phyloP scores from a whole-genome alignment of 1,139 yeast species.

The Pichia sp. region DNA sequence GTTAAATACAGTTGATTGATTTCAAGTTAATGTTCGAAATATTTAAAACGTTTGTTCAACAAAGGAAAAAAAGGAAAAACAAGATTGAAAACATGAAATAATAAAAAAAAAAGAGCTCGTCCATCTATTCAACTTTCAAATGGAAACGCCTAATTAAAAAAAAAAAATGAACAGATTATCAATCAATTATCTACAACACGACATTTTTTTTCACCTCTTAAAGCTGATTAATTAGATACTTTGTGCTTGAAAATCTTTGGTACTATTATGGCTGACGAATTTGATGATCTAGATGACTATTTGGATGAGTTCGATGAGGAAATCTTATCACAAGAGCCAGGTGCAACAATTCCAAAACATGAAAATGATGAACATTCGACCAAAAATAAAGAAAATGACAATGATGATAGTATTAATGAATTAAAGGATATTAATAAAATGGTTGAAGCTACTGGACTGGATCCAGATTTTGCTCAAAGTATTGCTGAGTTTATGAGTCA shows the following conservation, averaged over 20 bases:
- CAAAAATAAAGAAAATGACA: background rate
- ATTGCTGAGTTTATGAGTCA: constrained; percentile 47
- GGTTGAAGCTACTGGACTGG: constrained; percentile 50
- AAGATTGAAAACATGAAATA: too few relatives aligned
- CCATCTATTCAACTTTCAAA: too few relatives aligned
- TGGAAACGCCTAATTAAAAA: too few relatives aligned
- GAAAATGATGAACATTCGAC: background rate
- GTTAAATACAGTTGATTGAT: background rate
- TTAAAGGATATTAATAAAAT: constrained; percentile 31
- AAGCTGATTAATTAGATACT: too few relatives aligned
- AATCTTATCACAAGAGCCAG: constrained; percentile 60
- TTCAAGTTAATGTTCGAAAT: too few relatives aligned
- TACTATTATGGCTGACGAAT: constrained; percentile 37
- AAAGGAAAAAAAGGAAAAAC: too few relatives aligned
- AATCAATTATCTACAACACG: too few relatives aligned
- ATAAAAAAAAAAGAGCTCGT: too few relatives aligned
- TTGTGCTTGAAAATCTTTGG: background rate
- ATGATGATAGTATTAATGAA: constrained; percentile 1
- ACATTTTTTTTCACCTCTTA: too few relatives aligned
- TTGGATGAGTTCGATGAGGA: constrained; percentile 76
- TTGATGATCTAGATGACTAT: constrained; percentile 70
- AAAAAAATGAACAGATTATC: too few relatives aligned
- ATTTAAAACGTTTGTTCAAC: too few relatives aligned
- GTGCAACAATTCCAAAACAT: constrained; percentile 27
- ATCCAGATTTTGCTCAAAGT: constrained; percentile 55